Conservation (phyloP, 192 early-diverging fungal species). For the Coemansia guatemalensis region DNA sequence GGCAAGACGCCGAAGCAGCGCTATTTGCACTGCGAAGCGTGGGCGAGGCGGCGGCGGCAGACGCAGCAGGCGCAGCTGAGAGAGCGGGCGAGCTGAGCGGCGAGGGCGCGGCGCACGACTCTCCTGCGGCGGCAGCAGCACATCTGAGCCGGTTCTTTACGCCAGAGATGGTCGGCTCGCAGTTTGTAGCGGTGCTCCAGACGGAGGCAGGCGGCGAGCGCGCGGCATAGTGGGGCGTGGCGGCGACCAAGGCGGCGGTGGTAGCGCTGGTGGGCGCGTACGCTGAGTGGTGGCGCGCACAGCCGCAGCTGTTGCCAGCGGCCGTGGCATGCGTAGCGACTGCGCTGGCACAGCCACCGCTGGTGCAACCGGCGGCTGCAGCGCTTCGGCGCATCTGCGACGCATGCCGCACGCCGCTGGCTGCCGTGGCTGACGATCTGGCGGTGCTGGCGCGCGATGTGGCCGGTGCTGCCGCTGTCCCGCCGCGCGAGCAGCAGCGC, state of each 20-base stretch:
- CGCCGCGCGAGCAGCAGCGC: conserved; percentile 51
- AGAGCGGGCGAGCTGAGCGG: no score
- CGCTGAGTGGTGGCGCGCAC: conserved; percentile 66
- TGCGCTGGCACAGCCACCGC: conserved; percentile 56
- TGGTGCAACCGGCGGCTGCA: conserved; percentile 62
- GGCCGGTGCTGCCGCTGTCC: conserved; percentile 27
- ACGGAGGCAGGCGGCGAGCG: conserved; percentile 27
- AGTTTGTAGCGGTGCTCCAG: conserved; percentile 46
- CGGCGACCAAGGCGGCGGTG: conserved; percentile 20
- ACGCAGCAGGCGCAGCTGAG: no score
- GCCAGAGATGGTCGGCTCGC: conserved; percentile 37
- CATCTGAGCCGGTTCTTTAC: conserved; percentile 65
- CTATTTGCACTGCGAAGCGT: conserved; percentile 66
- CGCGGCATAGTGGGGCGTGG: conserved; percentile 28
- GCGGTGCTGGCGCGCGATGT: conserved; percentile 62
- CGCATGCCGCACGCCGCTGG: conserved; percentile 63
- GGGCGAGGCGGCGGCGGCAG: conserved; percentile 58
- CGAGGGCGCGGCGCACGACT: no score
- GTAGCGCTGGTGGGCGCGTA: conserved; percentile 58
- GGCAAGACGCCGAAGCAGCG: conserved; percentile 58
- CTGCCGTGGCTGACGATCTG: conserved; percentile 59
- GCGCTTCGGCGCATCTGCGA: conserved; percentile 71
- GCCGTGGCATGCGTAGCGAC: conserved; percentile 66
- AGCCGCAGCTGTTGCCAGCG: conserved; percentile 58
- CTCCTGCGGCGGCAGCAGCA: conserved; percentile 45